Evolutionary conservation across 1,284 basidiomycete species (phyloP), one percentile per base, ranked within the genome.

Genomic region (Marasmius fiardii): DNA sequence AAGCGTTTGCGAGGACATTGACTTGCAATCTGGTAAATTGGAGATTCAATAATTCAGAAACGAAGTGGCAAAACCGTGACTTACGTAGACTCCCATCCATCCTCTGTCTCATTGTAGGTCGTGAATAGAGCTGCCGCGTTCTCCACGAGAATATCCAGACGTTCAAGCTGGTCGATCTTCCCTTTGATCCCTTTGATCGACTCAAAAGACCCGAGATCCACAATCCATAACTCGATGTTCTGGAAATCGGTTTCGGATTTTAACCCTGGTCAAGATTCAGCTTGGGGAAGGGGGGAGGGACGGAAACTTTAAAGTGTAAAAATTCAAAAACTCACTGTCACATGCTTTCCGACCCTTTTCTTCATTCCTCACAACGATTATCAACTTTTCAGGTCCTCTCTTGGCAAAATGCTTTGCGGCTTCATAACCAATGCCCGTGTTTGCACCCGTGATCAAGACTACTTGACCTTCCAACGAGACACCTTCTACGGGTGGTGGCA

Each of bases 21-120:
- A 76, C 70, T 63, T 80, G 75, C 0, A 78, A 57, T 3, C 77
- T 80, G 54, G 10, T 16, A 18, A 24, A 14, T 53, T 14, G 10
- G 28, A 39, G 18, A 37, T 24, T 24, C 20, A 16, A 31, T 11
- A 53, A 43, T 18, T 12, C 20, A 16, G 39, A 4, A 6, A 43
- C n/a, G n/a, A n/a, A n/a, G n/a, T n/a, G n/a, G n/a, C n/a, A n/a
- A n/a, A n/a, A 12, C 4, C 10, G 18, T 28, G 37, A 64, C 72
- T 50, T 62, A 74, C 75, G 62, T 61, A 11, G 62, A 51, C 55
- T 77, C 75, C 69, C 70, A 77, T 4, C 72, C 73, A 59, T 77
- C 74, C 0, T 53, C 55, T 0, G 72, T 74, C 1, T 61, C 39
- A 11, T 60, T 49, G 50, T 69, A 70, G 14, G 39, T 49, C 3